phyloP scores from a whole-genome alignment of 73 alveolate genomes.

The Diophrys appendiculata region DNA sequence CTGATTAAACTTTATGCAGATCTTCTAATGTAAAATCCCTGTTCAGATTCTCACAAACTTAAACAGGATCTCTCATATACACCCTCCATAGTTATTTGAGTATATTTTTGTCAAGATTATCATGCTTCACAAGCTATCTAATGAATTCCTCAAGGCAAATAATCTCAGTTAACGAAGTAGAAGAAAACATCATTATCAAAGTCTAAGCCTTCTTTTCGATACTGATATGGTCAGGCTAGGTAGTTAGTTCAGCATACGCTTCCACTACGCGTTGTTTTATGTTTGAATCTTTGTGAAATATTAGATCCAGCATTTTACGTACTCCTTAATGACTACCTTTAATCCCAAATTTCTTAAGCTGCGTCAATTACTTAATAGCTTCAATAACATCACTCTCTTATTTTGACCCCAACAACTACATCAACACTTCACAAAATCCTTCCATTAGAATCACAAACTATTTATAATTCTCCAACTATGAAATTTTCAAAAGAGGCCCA shows the following conservation, averaged over 20 bases:
- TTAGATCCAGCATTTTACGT: constrained; percentile 51
- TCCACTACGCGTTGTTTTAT: constrained; percentile 45
- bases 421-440: too few relatives aligned
- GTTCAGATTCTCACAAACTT: too few relatives aligned
- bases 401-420: constrained; percentile 67
- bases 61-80: too few relatives aligned
- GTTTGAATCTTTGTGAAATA: constrained; percentile 43
- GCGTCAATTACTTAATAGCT: constrained; percentile 66
- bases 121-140: too few relatives aligned
- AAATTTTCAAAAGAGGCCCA: too few relatives aligned
- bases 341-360: constrained; percentile 65
- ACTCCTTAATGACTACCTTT: constrained; percentile 66
- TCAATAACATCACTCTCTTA: constrained; percentile 77
- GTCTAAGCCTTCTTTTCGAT: constrained; percentile 61
- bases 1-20: too few relatives aligned
- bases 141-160: too few relatives aligned
- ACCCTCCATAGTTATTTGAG: too few relatives aligned
- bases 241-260: constrained; percentile 63
- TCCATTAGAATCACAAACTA: too few relatives aligned
- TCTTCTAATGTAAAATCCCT: too few relatives aligned
- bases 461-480: too few relatives aligned
- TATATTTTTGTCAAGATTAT: too few relatives aligned
- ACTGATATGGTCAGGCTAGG: constrained; percentile 48
- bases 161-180: constrained; percentile 68
- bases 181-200: constrained; percentile 54